Percentiles rank a stretch among this genome's conserved stretches.
Conservation (phyloP, 2,329 filamentous ascomycete species). For the Tetracladium maxilliforme region DNA sequence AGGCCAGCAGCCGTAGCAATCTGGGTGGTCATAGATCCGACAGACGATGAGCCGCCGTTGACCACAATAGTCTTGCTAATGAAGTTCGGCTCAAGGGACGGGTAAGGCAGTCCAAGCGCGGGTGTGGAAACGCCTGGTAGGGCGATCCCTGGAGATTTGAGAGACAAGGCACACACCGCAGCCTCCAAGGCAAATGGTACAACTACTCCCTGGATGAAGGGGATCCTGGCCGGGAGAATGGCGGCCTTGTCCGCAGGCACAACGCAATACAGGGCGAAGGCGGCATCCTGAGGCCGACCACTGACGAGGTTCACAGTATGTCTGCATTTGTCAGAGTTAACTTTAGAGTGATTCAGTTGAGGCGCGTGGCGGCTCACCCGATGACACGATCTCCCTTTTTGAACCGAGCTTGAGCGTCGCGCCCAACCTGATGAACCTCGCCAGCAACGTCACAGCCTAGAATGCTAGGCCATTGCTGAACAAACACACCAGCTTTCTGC, state of each 20-base stretch:
- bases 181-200: conserved; percentile 12
- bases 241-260: conserved; percentile 10
- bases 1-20: conserved; percentile 7
- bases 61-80: conserved; percentile 9
- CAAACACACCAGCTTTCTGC: conserved; percentile 15
- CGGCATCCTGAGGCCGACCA: conserved; percentile 12
- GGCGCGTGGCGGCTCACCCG: too few relatives aligned
- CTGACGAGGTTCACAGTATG: conserved; percentile 11
- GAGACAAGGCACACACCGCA: conserved; percentile 11
- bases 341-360: too few relatives aligned
- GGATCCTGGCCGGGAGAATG: conserved; percentile 7
- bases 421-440: conserved; percentile 1
- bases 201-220: conserved; percentile 6
- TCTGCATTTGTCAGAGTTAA: conserved; percentile 3
- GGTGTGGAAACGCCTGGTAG: too few relatives aligned
- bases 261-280: conserved; percentile 10
- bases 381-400: conserved; percentile 2
- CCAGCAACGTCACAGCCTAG: conserved; percentile 10
- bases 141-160: conserved; percentile 8
- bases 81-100: conserved; percentile 1
- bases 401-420: not conserved
- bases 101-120: conserved; percentile 7
- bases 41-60: conserved; percentile 1
- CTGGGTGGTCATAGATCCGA: conserved; percentile 7
- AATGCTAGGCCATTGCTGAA: conserved; percentile 15